These are phyloP conservation scores for Chalciporus chontae DNA, from an alignment of 768 basidiomycete species.

Conservation along the genomic window DNA sequence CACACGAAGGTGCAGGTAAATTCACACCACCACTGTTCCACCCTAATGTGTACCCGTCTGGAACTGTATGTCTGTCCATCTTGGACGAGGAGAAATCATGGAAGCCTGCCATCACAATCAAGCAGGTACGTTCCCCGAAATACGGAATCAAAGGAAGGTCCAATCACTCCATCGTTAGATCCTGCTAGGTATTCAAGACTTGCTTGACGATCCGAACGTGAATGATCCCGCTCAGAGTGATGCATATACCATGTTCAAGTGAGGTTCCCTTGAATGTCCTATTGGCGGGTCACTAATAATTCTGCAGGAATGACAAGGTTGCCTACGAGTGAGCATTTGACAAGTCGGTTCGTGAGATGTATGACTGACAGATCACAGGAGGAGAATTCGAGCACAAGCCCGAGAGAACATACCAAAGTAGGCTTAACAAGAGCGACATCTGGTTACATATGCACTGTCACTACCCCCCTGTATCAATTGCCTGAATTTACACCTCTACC, in stretches of 20 bases:
- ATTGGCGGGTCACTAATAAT: conserved; percentile 8
- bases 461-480: not conserved
- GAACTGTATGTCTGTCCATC: conserved; percentile 96
- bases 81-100: conserved; percentile 98
- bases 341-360: not conserved
- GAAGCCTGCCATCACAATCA: conserved; percentile 99
- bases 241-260: conserved; percentile 99
- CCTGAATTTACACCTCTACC: not conserved
- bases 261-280: conserved; percentile 30
- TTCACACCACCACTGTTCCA: conserved; percentile 95
- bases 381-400: conserved; percentile 80
- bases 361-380: conserved; percentile 40
- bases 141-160: not conserved
- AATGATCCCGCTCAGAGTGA: conserved; percentile 98
- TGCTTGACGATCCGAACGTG: conserved; percentile 93
- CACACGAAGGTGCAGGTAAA: conserved; percentile 64
- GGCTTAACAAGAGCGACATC: conserved; percentile 3
- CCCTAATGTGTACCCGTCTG: conserved; percentile 98
- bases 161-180: conserved; percentile 51
- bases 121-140: conserved; percentile 62
- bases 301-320: conserved; percentile 78
- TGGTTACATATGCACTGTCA: not conserved
- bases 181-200: conserved; percentile 91
- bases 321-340: conserved; percentile 77
- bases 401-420: conserved; percentile 87